Base-by-base conservation (phyloP, 805 yeast genomes). In the Metschnikowia proteae region DNA sequence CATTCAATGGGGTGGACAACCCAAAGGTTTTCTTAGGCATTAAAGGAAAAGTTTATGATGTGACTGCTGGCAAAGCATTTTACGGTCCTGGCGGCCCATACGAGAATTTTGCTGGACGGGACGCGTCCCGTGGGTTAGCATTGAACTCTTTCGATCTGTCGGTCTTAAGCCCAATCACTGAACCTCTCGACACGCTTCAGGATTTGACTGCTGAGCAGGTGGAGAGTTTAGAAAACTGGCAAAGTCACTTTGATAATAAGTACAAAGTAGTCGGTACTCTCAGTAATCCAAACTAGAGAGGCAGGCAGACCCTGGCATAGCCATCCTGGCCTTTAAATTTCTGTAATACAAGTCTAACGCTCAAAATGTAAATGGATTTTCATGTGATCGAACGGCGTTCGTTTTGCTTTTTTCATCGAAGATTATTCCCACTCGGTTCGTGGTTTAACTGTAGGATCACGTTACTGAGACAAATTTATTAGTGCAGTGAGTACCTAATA, bases 1-100 rank as follows among this genome's bases (percentile, higher is more conserved):
- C 82, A 57, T 90, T 70, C 72, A 89, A 92, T 65, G 98, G 98
- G 1, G 79, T 73, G 46, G 89, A 86, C 54, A 84, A 86, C 54
- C 83, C 83, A 46, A 82, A 81, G 59, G 88, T 92, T n/a, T 86
- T 84, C 60, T 79, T 92, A 53, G 94, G 88, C 0, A 88, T 92
- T n/a, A 81, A 77, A 57, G 96, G 96, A 1, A 83, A 76, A 26
- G 96, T 92, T 3, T 92, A 79, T 60, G 97, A 92, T 61, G 96
- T 89, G 22, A 73, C 88, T 4, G 72, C 74, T 8, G 96, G 96
- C 0, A 80, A 91, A 55, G 79, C 80, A 41, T 91, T 92, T 63
- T 92, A 92, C 66, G 98, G 98, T 0, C 98, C 98, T 5, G 88
- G 92, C 29, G 97, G 97, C 0, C 96, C 97, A 0, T 92, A 92